Percentiles rank a stretch among this genome's conserved stretches.
These are phyloP conservation scores for Pseudocercospora macadamiae DNA, from an alignment of 2,329 filamentous ascomycete genomes.

Conservation along the genomic window DNA sequence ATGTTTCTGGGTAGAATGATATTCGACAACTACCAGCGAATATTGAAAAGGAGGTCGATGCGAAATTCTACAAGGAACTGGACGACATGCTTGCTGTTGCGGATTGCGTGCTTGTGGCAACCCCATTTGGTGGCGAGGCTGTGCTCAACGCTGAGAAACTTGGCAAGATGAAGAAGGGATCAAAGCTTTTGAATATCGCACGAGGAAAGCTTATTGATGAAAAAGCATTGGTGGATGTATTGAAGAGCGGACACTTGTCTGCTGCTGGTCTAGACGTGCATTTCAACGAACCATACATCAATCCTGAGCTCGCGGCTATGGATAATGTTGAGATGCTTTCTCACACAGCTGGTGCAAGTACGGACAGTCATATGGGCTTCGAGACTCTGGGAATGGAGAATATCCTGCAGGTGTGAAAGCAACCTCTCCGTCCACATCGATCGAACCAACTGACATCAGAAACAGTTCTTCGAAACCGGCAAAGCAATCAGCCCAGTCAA, in stretches of 20 bases:
- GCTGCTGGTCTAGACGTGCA: slow-evolving; percentile 68
- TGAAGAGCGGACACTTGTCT: slow-evolving; percentile 56
- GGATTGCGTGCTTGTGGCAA: slow-evolving; percentile 67
- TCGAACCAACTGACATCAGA: background rate
- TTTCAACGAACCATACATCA: slow-evolving; percentile 60
- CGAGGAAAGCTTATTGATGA: slow-evolving; percentile 68
- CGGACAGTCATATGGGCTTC: slow-evolving; percentile 47
- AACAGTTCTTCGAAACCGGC: slow-evolving; percentile 54
- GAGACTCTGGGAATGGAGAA: slow-evolving; percentile 45
- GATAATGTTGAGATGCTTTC: slow-evolving; percentile 45
- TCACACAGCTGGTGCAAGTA: slow-evolving; percentile 44
- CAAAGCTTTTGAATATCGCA: slow-evolving; percentile 67
- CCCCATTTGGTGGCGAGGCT: slow-evolving; percentile 55
- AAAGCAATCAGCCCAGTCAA: slow-evolving; percentile 66
- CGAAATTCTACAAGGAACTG: slow-evolving; percentile 56
- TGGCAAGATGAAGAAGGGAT: slow-evolving; percentile 56
- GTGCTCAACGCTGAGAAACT: slow-evolving; percentile 57
- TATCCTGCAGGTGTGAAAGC: slow-evolving; percentile 34
- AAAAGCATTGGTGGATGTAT: slow-evolving; percentile 61
- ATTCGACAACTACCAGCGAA: slow-evolving; percentile 53
- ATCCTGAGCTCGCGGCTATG: slow-evolving; percentile 47
- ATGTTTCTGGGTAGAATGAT: slow-evolving; percentile 50
- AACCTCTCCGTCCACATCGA: background rate
- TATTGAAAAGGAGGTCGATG: slow-evolving; percentile 54
- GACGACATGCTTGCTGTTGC: slow-evolving; percentile 55